Evolutionary conservation across 345 rosid species (phyloP), one percentile per base, ranked within the genome.

Genomic region (Citrus sp.): DNA sequence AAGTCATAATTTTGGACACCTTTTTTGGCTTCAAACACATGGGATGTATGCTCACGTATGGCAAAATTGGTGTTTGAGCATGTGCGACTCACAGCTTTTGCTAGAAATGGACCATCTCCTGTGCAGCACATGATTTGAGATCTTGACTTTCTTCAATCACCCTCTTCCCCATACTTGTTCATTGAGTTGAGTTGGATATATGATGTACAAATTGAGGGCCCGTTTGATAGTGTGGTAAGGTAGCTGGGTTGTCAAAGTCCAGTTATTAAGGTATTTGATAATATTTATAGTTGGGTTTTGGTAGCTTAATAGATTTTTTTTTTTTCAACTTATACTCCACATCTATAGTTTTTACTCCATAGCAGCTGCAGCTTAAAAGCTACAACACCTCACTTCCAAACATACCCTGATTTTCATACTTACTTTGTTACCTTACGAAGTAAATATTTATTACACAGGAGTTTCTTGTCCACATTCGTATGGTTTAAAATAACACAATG

Each of bases 11-110:
- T 46, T 35, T 74, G 7, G 68, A 73, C 77, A 67, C 24, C 18
- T 13, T 51, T 34, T 70, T 34, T 70, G 65, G 46, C 24, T 30
- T 76, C 65, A 7, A 72, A 79, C 83, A 80, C 83, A 63, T 70
- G 61, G 79, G 76, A 32, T 80, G 68, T 68, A 25, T 27, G 0
- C 12, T 32, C 27, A 61, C 2, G 49, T 19, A 67, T 54, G 30
- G 63, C 51, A 3, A 5, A 9, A 9, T 21, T 61, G 46, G 30
- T 64, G 56, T 13, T 9, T 3, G 14, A 69, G 58, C 82, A 82
- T 76, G 80, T 79, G 82, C 71, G 34, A 12, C 63, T 64, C 21
- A 74, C 74, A 35, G 70, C 35, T 72, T 61, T 62, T 38, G 61
- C 77, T 25, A 42, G 69, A 73, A 40, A 74, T 55, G 59, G 13